These are phyloP conservation scores for Ganoderma lucidum DNA, from an alignment of 1,284 basidiomycete genomes.

Conservation along the genomic window DNA sequence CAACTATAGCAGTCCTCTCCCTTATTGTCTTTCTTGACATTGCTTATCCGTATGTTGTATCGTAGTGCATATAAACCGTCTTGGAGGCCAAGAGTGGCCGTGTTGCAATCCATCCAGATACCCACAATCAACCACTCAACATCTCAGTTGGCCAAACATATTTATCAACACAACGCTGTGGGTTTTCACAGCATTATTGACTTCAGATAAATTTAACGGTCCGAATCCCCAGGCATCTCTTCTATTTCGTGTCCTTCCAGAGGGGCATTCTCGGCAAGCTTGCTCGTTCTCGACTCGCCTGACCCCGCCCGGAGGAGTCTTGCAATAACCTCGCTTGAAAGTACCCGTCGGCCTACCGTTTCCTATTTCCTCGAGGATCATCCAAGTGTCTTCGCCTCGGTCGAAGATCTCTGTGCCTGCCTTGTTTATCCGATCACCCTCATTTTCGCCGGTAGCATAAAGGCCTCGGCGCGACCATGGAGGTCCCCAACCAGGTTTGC, in stretches of 20 bases:
- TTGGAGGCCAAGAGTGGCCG: slow-evolving; percentile 15
- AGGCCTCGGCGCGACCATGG: slow-evolving; percentile 4
- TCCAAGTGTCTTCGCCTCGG: slow-evolving; percentile 3
- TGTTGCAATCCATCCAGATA: background rate
- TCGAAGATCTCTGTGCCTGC: slow-evolving; percentile 17
- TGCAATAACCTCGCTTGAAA: slow-evolving; percentile 32
- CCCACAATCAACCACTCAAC: background rate
- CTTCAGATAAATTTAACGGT: background rate
- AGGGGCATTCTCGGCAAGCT: slow-evolving; percentile 27
- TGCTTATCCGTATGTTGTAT: slow-evolving; percentile 26
- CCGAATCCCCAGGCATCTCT: background rate
- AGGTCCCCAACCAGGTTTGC: background rate
- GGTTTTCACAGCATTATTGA: background rate
- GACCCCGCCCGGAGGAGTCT: slow-evolving; percentile 27
- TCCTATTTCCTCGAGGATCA: slow-evolving; percentile 14
- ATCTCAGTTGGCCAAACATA: background rate
- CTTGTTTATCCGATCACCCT: background rate
- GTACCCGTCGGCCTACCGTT: background rate
- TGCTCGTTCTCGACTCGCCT: slow-evolving; percentile 9
- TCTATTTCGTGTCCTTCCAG: slow-evolving; percentile 8
- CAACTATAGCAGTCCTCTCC: slow-evolving; percentile 8
- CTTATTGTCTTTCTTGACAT: background rate
- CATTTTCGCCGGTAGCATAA: slow-evolving; percentile 19
- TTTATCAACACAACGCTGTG: background rate
- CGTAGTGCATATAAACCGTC: slow-evolving; percentile 16